Percentiles rank a stretch among this genome's conserved stretches.
Conservation (phyloP, 176 grass and related monocot species). For the Eleusine coracana region DNA sequence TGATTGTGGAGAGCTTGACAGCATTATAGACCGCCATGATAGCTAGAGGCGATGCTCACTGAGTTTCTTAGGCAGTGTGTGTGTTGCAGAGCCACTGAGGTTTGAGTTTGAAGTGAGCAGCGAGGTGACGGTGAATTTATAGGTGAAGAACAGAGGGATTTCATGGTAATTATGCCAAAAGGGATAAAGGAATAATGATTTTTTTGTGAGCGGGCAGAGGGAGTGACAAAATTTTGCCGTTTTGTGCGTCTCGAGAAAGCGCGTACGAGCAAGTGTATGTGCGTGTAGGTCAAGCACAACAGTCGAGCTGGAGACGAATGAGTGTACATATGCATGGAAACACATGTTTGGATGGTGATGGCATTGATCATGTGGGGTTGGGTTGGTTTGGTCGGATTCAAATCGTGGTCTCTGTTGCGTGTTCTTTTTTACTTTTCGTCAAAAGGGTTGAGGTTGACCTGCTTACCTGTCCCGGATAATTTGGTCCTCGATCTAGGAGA, state of each 20-base stretch:
- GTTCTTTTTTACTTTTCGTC: slow-evolving; percentile 16
- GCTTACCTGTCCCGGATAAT: not conserved
- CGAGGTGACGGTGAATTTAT: slow-evolving; percentile 35
- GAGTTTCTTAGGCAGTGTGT: not conserved
- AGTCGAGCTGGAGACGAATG: slow-evolving; percentile 12
- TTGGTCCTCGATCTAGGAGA: not conserved
- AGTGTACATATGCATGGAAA: not conserved
- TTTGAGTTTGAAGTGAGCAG: not conserved
- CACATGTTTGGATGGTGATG: slow-evolving; percentile 19
- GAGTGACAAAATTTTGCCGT: not conserved
- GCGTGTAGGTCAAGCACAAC: slow-evolving; percentile 1
- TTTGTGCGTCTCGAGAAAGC: slow-evolving; percentile 38
- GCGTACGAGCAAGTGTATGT: not conserved
- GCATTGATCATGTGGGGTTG: slow-evolving; percentile 11
- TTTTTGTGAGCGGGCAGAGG: not conserved
- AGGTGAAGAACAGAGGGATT: not conserved
- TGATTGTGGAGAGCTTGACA: not conserved
- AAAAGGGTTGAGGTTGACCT: slow-evolving; percentile 32
- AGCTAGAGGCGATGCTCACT: too few species aligned
- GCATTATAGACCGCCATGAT: slow-evolving; percentile 24
- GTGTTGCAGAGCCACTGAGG: not conserved
- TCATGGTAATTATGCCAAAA: slow-evolving; percentile 26
- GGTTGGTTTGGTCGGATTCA: slow-evolving; percentile 60
- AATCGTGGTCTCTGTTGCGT: slow-evolving; percentile 13
- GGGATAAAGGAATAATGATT: not conserved